Evolutionary conservation across 163 green algal species (phyloP), one percentile per base, ranked within the genome.

Genomic region (Prototheca stagnorum): DNA sequence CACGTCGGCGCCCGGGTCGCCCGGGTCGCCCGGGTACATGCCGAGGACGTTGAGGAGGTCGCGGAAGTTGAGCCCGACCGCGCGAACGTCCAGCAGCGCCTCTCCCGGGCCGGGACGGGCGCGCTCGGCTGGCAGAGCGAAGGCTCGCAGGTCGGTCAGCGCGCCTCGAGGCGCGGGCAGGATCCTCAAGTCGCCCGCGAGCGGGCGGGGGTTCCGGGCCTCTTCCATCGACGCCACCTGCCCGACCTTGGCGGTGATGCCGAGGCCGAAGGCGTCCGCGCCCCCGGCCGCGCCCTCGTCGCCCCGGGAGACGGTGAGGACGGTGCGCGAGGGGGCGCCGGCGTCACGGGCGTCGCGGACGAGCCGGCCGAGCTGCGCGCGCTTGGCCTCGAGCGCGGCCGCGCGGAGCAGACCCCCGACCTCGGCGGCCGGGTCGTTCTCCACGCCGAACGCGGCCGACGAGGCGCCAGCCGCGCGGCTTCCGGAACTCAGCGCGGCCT

Each of bases 21-120:
- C 83, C 3, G 82, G 75, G 53, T 93, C 83, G 5, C 83, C 82
- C n/a, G 77, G 77, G 61, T 86, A 87, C 73, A 83, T 79, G 43
- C 77, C 73, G 46, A 80, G 47, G 21, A 81, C 67, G 27, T 80
- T 80, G 22, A 80, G 54, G 35, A 80, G 64, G 40, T 80, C 70
- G 47, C 70, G 56, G 47, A 93, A 93, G 74, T 93, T 93, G 54
- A 93, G 48, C 19, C 82, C 82, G 24, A 92, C 65, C 6, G 82
- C 81, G 35, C 53, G 46, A 15, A 77, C 64, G 5, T 47, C n/a
- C n/a, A n/a, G n/a, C n/a, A n/a, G n/a, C n/a, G n/a, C n/a, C n/a
- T n/a, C n/a, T n/a, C n/a, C n/a, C n/a, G n/a, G 40, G 19, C 17
- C 17, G 29, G 8, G 22, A 11, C n/a, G 11, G 28, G 34, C 3